Percentiles rank a stretch among this genome's conserved stretches.
These are phyloP conservation scores for Cryptosporidium parvum DNA, from an alignment of 169 alveolate genomes.

Conservation along the genomic window DNA sequence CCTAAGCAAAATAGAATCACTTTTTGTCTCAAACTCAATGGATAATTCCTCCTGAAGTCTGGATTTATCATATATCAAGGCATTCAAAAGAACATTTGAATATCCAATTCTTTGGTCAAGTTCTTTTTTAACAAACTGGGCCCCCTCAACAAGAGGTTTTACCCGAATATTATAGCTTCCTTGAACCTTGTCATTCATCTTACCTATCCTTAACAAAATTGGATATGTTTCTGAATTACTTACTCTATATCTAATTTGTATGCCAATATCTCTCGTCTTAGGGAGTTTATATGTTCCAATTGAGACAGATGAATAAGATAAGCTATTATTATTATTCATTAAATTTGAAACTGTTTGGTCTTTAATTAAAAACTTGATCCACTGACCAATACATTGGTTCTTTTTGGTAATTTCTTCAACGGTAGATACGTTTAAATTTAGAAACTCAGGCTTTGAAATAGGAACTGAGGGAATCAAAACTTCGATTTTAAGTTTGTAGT, in stretches of 20 bases:
- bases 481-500: slow-evolving; percentile 23
- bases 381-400: slow-evolving; percentile 50
- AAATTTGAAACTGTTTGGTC: not conserved
- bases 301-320: slow-evolving; percentile 38
- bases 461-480: slow-evolving; percentile 37
- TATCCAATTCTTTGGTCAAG: slow-evolving; percentile 44
- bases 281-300: slow-evolving; percentile 39
- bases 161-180: slow-evolving; percentile 21
- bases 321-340: not conserved
- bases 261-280: not conserved
- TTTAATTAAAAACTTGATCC: slow-evolving; percentile 29
- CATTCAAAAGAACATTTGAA: slow-evolving; percentile 22
- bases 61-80: slow-evolving; percentile 51
- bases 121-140: slow-evolving; percentile 11
- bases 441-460: slow-evolving; percentile 44
- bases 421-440: slow-evolving; percentile 14
- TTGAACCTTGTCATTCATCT: slow-evolving; percentile 19
- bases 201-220: slow-evolving; percentile 22
- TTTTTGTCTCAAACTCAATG: slow-evolving; percentile 10
- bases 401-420: slow-evolving; percentile 16
- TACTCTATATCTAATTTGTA: slow-evolving; percentile 50
- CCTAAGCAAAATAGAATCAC: slow-evolving; percentile 22
- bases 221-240: slow-evolving; percentile 36
- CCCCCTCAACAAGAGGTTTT: slow-evolving; percentile 15
- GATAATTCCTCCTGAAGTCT: slow-evolving; percentile 13